phyloP scores from a whole-genome alignment of 768 basidiomycete genomes.

The Kwoniella pini region DNA sequence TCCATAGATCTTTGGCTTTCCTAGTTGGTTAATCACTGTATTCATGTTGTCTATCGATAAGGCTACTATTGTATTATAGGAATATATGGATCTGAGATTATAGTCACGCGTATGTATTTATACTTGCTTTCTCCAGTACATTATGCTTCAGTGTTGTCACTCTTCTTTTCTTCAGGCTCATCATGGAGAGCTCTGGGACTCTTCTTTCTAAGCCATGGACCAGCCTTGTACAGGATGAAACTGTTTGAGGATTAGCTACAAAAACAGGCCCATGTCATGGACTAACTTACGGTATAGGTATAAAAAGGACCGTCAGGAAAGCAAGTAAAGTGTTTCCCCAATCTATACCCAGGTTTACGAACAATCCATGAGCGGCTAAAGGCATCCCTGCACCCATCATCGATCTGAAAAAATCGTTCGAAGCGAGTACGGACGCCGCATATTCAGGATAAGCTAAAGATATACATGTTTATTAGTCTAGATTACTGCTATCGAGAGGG shows the following conservation, averaged over 20 bases:
- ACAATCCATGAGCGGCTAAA: conserved; percentile 48
- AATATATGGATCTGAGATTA: no score
- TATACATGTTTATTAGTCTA: neutral
- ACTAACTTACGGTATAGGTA: conserved; percentile 45
- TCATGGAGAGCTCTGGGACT: conserved; percentile 33
- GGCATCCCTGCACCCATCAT: conserved; percentile 47
- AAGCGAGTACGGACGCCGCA: conserved; percentile 35
- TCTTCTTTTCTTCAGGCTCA: conserved; percentile 19
- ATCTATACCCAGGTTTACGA: conserved; percentile 48
- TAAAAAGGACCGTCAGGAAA: conserved; percentile 49
- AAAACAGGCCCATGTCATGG: neutral
- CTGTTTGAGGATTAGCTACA: conserved; percentile 7
- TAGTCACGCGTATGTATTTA: no score
- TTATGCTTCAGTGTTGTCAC: conserved; percentile 2
- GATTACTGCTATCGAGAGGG: neutral
- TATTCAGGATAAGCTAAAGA: conserved; percentile 26
- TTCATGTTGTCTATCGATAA: no score
- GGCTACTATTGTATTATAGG: no score
- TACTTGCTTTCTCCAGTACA: neutral
- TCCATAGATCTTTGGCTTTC: no score
- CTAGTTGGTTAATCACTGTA: no score
- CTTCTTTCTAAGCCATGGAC: conserved; percentile 25
- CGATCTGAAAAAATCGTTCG: conserved; percentile 51
- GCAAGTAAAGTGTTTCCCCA: conserved; percentile 51
- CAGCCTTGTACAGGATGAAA: conserved; percentile 29